Evolutionary conservation across 2,329 filamentous ascomycete species (phyloP).

Genomic region (Pseudodiploospora longispora): DNA sequence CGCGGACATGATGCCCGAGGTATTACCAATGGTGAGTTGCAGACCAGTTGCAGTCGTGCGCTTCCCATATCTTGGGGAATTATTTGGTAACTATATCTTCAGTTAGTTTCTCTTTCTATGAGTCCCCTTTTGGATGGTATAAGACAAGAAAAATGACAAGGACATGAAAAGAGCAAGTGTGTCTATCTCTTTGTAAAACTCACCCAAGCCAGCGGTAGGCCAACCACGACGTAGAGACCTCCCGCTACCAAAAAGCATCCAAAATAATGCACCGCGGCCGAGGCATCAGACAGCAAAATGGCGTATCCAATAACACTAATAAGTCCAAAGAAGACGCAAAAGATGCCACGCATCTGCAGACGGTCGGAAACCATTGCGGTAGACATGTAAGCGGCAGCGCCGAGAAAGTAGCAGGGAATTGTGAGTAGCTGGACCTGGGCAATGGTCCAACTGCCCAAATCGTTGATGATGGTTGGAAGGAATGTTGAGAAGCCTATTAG

Average conservation of each 20-base stretch:
- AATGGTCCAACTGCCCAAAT: constrained; percentile 53
- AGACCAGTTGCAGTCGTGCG: constrained; percentile 63
- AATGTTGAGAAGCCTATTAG: constrained; percentile 62
- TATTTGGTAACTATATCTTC: constrained; percentile 44
- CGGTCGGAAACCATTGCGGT: constrained; percentile 61
- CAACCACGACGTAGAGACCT: constrained; percentile 57
- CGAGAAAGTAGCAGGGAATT: constrained; percentile 68
- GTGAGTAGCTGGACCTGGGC: constrained; percentile 68
- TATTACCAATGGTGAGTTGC: constrained; percentile 64
- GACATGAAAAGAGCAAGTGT: no score
- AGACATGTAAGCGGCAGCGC: constrained; percentile 60
- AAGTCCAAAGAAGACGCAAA: constrained; percentile 52
- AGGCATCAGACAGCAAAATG: constrained; percentile 52
- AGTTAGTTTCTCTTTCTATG: not conserved
- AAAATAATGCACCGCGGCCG: constrained; percentile 61
- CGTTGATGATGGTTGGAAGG: constrained; percentile 68
- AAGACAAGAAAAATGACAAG: no score
- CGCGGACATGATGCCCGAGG: constrained; percentile 63
- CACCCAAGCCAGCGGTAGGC: constrained; percentile 48
- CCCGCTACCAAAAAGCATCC: constrained; percentile 68
- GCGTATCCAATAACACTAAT: constrained; percentile 63
- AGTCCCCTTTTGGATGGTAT: no score
- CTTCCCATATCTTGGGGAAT: constrained; percentile 68
- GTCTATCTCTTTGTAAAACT: constrained; percentile 6
- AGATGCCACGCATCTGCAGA: constrained; percentile 56